These are phyloP conservation scores for Prototheca wickerhamii DNA, from an alignment of 163 green algal genomes.

Conservation along the genomic window DNA sequence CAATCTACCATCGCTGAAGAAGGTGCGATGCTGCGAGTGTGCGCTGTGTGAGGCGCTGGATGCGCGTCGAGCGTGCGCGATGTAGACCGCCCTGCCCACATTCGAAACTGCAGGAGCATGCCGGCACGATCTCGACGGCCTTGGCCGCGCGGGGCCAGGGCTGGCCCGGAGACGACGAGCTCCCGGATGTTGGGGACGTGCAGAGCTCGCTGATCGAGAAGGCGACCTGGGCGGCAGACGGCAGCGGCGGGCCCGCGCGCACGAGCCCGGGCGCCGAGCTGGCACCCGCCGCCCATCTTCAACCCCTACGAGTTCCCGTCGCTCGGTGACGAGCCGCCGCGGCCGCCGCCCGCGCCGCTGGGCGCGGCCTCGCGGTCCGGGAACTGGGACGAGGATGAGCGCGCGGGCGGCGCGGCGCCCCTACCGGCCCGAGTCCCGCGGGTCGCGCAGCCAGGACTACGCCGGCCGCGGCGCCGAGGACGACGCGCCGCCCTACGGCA, in stretches of 20 bases:
- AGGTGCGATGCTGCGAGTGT: slow-evolving; percentile 42
- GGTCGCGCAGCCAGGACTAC: too few relatives aligned
- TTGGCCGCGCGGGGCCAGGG: not conserved
- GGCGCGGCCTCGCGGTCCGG: not conserved
- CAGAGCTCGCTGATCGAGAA: slow-evolving; percentile 17
- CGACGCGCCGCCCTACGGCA: too few relatives aligned
- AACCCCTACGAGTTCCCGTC: slow-evolving; percentile 21
- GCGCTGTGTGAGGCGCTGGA: too few relatives aligned
- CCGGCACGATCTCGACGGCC: slow-evolving; percentile 7
- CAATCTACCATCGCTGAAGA: slow-evolving; percentile 79
- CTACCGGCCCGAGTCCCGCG: slow-evolving; percentile 1
- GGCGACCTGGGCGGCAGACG: slow-evolving; percentile 15
- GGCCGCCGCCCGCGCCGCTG: not conserved
- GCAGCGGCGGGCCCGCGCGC: not conserved
- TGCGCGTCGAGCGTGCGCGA: too few relatives aligned
- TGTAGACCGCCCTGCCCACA: too few relatives aligned
- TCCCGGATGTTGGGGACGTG: not conserved
- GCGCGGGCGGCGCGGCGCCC: not conserved
- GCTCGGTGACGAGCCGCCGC: not conserved
- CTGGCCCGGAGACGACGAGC: slow-evolving; percentile 2
- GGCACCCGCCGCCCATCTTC: slow-evolving; percentile 6
- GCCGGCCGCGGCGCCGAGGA: too few relatives aligned
- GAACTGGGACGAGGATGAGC: slow-evolving; percentile 22
- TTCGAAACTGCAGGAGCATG: slow-evolving; percentile 15
- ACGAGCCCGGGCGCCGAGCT: not conserved